phyloP scores from a whole-genome alignment of 2,329 filamentous ascomycete species.

The Lachnellula occidentalis region DNA sequence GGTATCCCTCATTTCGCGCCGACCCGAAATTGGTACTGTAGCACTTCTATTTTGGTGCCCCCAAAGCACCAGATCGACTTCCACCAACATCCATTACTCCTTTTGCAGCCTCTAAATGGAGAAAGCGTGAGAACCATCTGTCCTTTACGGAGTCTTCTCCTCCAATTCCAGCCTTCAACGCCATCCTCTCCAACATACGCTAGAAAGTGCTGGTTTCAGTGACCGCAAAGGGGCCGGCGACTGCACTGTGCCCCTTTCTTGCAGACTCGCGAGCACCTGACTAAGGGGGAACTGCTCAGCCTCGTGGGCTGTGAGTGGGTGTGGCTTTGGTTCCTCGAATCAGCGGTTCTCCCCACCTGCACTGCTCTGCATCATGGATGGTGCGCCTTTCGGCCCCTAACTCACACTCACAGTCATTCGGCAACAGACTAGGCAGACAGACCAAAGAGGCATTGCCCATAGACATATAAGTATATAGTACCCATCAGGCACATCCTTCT shows the following conservation, averaged over 20 bases:
- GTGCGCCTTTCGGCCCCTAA: not conserved
- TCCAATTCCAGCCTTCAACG: no score
- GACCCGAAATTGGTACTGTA: not conserved
- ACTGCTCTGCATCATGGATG: not conserved
- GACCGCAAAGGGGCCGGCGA: not conserved
- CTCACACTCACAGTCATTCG: not conserved
- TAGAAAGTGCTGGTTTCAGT: not conserved
- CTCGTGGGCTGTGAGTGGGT: slow-evolving; percentile 4
- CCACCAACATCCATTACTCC: no score
- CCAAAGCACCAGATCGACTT: no score
- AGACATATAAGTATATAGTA: slow-evolving; percentile 11
- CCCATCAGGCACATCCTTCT: slow-evolving; percentile 15
- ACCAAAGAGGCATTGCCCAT: slow-evolving; percentile 3
- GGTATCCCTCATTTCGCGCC: not conserved
- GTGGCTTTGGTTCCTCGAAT: not conserved
- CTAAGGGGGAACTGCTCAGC: not conserved
- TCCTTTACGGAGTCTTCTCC: no score
- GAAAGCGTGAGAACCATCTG: no score
- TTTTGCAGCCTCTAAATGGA: no score
- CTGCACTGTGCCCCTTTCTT: slow-evolving; percentile 3
- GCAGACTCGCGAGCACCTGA: not conserved
- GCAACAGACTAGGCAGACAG: slow-evolving; percentile 8
- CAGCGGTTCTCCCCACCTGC: not conserved
- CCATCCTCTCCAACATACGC: no score
- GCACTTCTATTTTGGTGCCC: not conserved